Base-by-base conservation (phyloP, 2,329 filamentous ascomycete genomes). In the Madurella fahalii region DNA sequence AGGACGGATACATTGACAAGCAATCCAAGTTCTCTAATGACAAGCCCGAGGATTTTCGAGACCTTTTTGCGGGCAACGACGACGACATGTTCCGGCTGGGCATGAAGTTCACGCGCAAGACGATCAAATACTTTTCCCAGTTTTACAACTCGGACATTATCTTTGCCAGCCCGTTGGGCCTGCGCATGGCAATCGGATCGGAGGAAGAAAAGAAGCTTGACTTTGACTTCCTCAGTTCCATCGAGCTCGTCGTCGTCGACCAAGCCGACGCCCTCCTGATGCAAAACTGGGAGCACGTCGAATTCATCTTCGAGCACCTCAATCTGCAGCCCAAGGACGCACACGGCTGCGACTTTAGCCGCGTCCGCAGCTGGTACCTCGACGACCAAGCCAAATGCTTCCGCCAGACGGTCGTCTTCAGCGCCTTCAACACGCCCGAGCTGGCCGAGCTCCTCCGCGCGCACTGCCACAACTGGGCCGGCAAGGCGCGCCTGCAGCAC, bases 91-190 rank as follows among this genome's bases (percentile, higher is more conserved):
- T 97, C 74, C 85, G 93, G 2, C 77, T 97, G 2, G 94, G 93
- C n/a, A 72, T 99, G 67, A 99, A 97, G 71, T 95, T 99, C 69
- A 97, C 94, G 0, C 84, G 94, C 58, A 97, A 96, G 72, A 95
- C 91, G 0, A 79, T 97, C 67, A 97, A 96, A 69, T 94, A 89
- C 69, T 99, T 95, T 74, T 82, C 93, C 0, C 88, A 91, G 58
- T 99, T 99, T 70, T 97, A 97, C 76, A 93, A 87, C 69, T 96
- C 92, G 9, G 94, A 99, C 68, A 91, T 99, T 61, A 90, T 99
- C 52, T 79, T 99, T 51, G 91, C 90, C 18, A 95, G 90, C 62
- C 90, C 94, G 0, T 77, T 99, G 2, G 94, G 94, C 11, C 78
- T 99, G 15, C 87, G 91, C 51, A 91, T 94, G 74, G 90, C 91